Evolutionary conservation across 176 grass and related monocot species (phyloP).

Genomic region (Raddia guianensis): DNA sequence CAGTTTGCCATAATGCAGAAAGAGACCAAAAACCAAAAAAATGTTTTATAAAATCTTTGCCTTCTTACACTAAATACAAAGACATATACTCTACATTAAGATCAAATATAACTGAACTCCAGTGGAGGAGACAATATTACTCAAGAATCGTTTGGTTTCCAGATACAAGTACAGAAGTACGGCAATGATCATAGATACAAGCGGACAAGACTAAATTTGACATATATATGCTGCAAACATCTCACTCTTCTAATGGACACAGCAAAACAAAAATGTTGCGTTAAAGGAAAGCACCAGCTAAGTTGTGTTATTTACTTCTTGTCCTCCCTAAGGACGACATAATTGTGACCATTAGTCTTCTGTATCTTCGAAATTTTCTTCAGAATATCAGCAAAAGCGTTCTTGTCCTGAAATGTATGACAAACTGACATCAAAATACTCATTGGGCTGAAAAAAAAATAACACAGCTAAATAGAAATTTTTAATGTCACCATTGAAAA

Average conservation of each 20-base stretch:
- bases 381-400: slow-evolving; percentile 72
- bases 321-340: slow-evolving; percentile 67
- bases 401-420: slow-evolving; percentile 60
- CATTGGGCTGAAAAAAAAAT: background rate
- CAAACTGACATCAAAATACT: background rate
- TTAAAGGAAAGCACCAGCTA: background rate
- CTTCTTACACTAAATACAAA: background rate
- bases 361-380: slow-evolving; percentile 83
- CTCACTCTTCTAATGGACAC: background rate
- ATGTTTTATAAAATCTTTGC: background rate
- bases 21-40: background rate
- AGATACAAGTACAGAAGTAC: background rate
- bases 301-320: slow-evolving; percentile 53
- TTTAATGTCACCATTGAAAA: background rate
- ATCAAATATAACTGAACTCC: background rate
- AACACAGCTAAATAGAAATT: background rate
- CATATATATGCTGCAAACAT: slow-evolving; percentile 28
- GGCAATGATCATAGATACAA: background rate
- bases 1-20: background rate
- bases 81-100: background rate
- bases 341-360: slow-evolving; percentile 77
- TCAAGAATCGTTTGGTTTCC: background rate
- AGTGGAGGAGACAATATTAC: background rate
- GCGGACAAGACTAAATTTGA: slow-evolving; percentile 17
- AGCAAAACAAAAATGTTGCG: background rate